A percentile compares a stretch with the other conserved stretches of the same genome.
Evolutionary conservation across 2,329 filamentous ascomycete species (phyloP).

Genomic region (Fusarium sororula): DNA sequence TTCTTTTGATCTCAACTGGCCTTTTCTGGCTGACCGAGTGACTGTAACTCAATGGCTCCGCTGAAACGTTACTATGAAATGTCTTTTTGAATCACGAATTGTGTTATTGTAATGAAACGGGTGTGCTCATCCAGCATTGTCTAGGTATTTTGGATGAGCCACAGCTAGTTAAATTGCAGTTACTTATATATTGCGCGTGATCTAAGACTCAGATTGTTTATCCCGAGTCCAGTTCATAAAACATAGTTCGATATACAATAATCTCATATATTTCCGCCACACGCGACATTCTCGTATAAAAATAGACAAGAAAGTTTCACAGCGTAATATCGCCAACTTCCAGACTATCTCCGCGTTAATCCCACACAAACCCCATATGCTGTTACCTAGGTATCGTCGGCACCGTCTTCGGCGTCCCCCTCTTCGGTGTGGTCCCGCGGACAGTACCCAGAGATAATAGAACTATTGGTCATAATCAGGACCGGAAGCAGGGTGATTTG

Average conservation of each 20-base stretch:
- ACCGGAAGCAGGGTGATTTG: not conserved
- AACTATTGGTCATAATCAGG: conserved; percentile 24
- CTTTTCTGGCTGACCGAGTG: not conserved
- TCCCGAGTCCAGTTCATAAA: not conserved
- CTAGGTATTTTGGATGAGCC: not conserved
- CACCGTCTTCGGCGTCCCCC: conserved; percentile 29
- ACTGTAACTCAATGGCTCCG: not conserved
- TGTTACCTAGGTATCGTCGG: conserved; percentile 11
- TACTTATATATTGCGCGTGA: not conserved
- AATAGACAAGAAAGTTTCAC: not conserved
- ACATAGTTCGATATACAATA: not conserved
- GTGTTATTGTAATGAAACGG: not conserved
- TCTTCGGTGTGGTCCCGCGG: conserved; percentile 20
- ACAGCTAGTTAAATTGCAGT: not conserved
- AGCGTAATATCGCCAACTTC: not conserved
- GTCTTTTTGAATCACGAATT: not conserved
- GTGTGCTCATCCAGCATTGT: not conserved
- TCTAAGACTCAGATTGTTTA: not conserved
- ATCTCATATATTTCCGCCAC: not conserved
- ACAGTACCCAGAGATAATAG: not conserved
- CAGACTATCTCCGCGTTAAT: conserved; percentile 16
- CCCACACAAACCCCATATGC: conserved; percentile 8
- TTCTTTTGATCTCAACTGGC: not conserved
- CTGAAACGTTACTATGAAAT: not conserved
- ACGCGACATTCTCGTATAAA: not conserved